Conservation (phyloP, 2,329 filamentous ascomycete genomes). For the Hirsutella thompsonii region DNA sequence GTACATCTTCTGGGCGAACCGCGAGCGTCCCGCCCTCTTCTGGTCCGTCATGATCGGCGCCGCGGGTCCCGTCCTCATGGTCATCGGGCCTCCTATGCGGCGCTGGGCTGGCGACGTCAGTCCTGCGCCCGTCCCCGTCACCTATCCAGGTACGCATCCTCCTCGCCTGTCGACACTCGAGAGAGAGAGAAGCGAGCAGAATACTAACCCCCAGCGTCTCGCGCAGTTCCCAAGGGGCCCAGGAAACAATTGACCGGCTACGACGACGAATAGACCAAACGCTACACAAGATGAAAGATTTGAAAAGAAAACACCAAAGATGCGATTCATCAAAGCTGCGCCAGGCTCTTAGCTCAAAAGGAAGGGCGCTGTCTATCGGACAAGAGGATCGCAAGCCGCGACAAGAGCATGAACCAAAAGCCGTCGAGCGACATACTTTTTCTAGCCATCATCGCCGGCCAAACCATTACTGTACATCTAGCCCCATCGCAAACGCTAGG, state of each 20-base stretch:
- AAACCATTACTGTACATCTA: background rate
- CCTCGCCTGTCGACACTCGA: background rate
- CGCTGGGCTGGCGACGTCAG: conserved; percentile 60
- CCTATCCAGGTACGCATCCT: conserved; percentile 74
- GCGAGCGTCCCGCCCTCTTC: conserved; percentile 85
- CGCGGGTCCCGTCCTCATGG: conserved; percentile 57
- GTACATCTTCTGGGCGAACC: conserved; percentile 79
- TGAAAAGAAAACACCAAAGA: no score
- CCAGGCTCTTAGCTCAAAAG: no score
- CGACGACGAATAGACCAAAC: conserved; percentile 32
- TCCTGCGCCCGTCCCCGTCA: conserved; percentile 63
- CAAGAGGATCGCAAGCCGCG: no score
- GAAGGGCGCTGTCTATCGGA: no score
- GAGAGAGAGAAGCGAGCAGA: no score
- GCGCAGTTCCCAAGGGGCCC: conserved; percentile 48
- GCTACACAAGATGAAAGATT: no score
- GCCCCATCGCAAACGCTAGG: no score
- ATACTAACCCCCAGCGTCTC: conserved; percentile 14
- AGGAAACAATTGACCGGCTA: conserved; percentile 48
- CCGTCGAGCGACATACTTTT: background rate
- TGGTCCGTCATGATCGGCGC: conserved; percentile 68
- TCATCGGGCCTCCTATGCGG: conserved; percentile 63
- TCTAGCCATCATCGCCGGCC: background rate
- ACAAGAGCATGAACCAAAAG: background rate
- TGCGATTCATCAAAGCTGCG: no score